A percentile compares a stretch with the other conserved stretches of the same genome.
These are phyloP conservation scores for Endocalyx cinctus DNA, from an alignment of 2,329 filamentous ascomycete species.

Conservation along the genomic window DNA sequence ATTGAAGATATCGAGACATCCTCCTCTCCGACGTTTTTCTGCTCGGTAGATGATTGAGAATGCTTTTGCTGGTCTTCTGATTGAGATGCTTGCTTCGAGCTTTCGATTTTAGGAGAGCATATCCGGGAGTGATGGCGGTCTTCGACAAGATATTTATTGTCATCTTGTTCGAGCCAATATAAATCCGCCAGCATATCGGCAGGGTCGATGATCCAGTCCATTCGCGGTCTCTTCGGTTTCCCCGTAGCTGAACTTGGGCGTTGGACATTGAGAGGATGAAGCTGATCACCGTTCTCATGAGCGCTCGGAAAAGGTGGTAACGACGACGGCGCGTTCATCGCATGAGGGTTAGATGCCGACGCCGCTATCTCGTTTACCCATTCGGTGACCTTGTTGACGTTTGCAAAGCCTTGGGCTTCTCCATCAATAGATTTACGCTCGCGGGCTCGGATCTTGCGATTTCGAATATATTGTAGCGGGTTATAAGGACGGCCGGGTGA, in stretches of 20 bases:
- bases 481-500: conserved; percentile 72
- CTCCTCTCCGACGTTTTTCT: no score
- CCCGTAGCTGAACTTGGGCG: conserved; percentile 38
- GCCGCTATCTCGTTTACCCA: conserved; percentile 72
- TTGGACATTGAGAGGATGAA: conserved; percentile 31
- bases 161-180: conserved; percentile 80
- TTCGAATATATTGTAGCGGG: conserved; percentile 86
- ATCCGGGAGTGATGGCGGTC: conserved; percentile 72
- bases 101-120: conserved; percentile 43
- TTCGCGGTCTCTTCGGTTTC: conserved; percentile 66
- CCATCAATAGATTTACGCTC: conserved; percentile 72
- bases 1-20: no score
- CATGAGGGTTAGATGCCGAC: conserved; percentile 34
- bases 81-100: no score
- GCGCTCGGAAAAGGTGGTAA: conserved; percentile 45
- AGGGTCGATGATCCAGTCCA: conserved; percentile 81
- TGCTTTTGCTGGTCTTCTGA: no score
- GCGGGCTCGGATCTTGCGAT: conserved; percentile 77
- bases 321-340: conserved; percentile 28
- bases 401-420: conserved; percentile 70
- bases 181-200: conserved; percentile 85
- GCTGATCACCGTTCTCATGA: conserved; percentile 39
- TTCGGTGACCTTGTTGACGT: conserved; percentile 63
- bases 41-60: no score
- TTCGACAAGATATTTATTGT: conserved; percentile 77